These are phyloP conservation scores for Talaromyces borbonicus DNA, from an alignment of 495 filamentous ascomycete species.

Conservation along the genomic window DNA sequence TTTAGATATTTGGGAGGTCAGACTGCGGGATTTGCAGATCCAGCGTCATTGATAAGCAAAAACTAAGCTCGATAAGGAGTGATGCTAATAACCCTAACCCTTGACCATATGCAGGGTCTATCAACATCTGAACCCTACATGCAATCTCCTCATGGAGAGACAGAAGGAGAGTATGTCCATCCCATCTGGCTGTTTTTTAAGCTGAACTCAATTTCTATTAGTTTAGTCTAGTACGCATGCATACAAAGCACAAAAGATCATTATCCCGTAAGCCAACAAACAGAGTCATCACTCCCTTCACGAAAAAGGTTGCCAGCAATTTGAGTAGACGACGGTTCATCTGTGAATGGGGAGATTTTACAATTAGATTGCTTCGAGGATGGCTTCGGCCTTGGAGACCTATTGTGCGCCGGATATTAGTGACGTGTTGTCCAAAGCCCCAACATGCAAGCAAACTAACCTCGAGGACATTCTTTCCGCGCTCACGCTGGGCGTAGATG, in stretches of 20 bases:
- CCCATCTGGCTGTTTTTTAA: too few species aligned
- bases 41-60: background rate
- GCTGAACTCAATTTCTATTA: slow-evolving; percentile 5
- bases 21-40: background rate
- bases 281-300: background rate
- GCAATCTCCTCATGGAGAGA: too few species aligned
- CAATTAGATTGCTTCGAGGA: slow-evolving; percentile 55
- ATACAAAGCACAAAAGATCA: background rate
- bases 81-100: too few species aligned
- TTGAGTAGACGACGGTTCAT: slow-evolving; percentile 13
- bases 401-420: slow-evolving; percentile 16
- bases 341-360: background rate
- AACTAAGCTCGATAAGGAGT: background rate
- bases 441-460: slow-evolving; percentile 16
- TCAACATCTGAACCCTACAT: too few species aligned
- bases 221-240: background rate
- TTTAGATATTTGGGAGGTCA: too few species aligned
- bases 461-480: slow-evolving; percentile 55
- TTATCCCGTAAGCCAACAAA: slow-evolving; percentile 5
- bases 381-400: slow-evolving; percentile 62
- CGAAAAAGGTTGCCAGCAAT: slow-evolving; percentile 4
- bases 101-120: too few species aligned
- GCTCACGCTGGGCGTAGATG: slow-evolving; percentile 75
- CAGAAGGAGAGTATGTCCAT: too few species aligned
- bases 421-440: background rate